phyloP scores from a whole-genome alignment of 2,329 filamentous ascomycete genomes.

The Epichloe coenophiala region DNA sequence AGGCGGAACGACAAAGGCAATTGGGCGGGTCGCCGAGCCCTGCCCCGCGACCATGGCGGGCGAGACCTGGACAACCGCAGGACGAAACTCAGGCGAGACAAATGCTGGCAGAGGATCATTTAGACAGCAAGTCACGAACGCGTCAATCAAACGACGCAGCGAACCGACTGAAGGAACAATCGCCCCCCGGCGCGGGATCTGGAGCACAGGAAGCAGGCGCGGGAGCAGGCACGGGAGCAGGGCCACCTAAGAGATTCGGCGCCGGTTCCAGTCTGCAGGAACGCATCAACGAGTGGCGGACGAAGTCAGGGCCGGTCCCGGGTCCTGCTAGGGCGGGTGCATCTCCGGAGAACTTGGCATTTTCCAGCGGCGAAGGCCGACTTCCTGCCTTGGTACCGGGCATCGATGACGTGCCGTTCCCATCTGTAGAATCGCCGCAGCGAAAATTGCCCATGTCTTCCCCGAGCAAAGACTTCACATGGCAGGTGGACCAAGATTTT shows the following conservation, averaged over 20 bases:
- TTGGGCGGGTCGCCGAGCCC: constrained; percentile 37
- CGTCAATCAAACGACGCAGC: constrained; percentile 1
- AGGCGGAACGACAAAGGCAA: constrained; percentile 13
- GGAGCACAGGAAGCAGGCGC: neutral
- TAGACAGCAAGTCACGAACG: constrained; percentile 15
- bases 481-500: constrained; percentile 45
- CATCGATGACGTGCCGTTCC: constrained; percentile 23
- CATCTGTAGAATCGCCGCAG: constrained; percentile 17
- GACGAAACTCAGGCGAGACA: constrained; percentile 19
- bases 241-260: neutral
- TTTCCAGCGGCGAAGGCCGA: constrained; percentile 14
- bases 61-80: constrained; percentile 13
- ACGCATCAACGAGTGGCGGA: constrained; percentile 5
- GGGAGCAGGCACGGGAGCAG: neutral
- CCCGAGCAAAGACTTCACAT: constrained; percentile 39
- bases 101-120: constrained; percentile 16
- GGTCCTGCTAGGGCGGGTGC: neutral
- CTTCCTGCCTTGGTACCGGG: constrained; percentile 26
- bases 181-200: neutral
- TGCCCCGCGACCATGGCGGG: constrained; percentile 32
- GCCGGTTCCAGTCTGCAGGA: constrained; percentile 1
- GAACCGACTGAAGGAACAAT: constrained; percentile 8
- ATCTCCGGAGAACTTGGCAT: constrained; percentile 7
- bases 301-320: neutral
- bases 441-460: constrained; percentile 14